Evolutionary conservation across 1,284 basidiomycete species (phyloP).

Genomic region (Ustilago loliicola): DNA sequence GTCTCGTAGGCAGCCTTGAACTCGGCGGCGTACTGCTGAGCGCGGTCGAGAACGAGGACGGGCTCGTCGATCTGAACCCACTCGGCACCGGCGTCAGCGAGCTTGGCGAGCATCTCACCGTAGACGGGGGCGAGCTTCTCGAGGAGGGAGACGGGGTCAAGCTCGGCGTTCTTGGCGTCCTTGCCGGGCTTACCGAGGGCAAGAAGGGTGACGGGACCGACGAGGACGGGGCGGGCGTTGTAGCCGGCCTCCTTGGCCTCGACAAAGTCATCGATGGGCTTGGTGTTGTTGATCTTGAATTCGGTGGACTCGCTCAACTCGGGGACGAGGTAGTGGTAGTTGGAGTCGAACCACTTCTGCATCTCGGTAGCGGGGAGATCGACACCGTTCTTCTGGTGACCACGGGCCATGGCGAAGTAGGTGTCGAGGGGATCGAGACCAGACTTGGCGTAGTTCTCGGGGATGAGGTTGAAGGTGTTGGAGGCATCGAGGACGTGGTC

Average conservation of each 20-base stretch:
- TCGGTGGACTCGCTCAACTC: conserved; percentile 92
- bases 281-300: conserved; percentile 97
- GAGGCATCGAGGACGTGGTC: conserved; percentile 99
- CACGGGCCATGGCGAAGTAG: conserved; percentile 94
- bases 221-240: conserved; percentile 91
- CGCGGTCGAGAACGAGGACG: conserved; percentile 91
- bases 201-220: conserved; percentile 97
- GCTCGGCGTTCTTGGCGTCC: conserved; percentile 82
- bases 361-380: conserved; percentile 98
- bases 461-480: conserved; percentile 95
- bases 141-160: conserved; percentile 91
- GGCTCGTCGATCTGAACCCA: conserved; percentile 99
- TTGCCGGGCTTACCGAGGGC: conserved; percentile 91
- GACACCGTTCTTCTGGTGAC: conserved; percentile 89
- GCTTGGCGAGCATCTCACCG: conserved; percentile 88
- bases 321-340: conserved; percentile 99
- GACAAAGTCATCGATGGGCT: conserved; percentile 88
- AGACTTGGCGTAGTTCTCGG: conserved; percentile 90
- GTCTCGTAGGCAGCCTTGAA: conserved; percentile 86
- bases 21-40: conserved; percentile 82
- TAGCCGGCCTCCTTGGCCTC: conserved; percentile 94
- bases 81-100: conserved; percentile 92
- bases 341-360: conserved; percentile 99
- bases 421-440: conserved; percentile 91
- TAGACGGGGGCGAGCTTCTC: conserved; percentile 92